phyloP scores from a whole-genome alignment of 495 filamentous ascomycete species.

The Wilcoxina mikolae region DNA sequence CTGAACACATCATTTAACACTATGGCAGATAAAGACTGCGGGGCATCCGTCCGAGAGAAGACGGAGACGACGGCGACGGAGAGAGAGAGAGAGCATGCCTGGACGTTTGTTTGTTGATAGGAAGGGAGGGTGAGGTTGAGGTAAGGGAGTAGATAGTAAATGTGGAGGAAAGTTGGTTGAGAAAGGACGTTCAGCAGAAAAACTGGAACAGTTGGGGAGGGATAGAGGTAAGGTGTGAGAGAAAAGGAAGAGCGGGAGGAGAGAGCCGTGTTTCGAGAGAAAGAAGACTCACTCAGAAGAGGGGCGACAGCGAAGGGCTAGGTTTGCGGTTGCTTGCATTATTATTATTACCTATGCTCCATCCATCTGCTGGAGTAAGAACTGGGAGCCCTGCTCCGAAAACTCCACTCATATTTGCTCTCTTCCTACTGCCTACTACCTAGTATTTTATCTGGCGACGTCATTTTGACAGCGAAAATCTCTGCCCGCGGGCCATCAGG shows the following conservation, averaged over 20 bases:
- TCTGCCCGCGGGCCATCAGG: no score
- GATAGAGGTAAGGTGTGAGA: conserved; percentile 15
- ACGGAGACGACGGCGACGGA: conserved; percentile 8
- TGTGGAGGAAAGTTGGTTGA: conserved; percentile 6
- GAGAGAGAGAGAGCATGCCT: conserved; percentile 28
- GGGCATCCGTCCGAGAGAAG: conserved; percentile 25
- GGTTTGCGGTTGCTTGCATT: no score
- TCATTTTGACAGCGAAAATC: no score
- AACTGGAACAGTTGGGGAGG: conserved; percentile 8
- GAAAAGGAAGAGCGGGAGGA: conserved; percentile 19
- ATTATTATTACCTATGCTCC: no score
- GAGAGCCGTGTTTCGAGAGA: background rate
- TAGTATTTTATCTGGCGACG: no score
- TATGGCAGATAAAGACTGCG: conserved; percentile 24
- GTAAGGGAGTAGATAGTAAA: conserved; percentile 10
- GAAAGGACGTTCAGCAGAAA: conserved; percentile 2
- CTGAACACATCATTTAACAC: conserved; percentile 31
- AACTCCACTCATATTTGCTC: background rate
- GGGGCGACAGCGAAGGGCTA: background rate
- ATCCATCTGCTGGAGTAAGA: no score
- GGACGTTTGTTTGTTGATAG: conserved; percentile 16
- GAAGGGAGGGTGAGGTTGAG: conserved; percentile 16
- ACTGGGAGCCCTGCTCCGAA: background rate
- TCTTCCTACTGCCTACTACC: background rate
- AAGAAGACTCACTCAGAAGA: background rate